Evolutionary conservation across 2,329 filamentous ascomycete genomes (phyloP).

Genomic region (Fusarium euwallaceae): DNA sequence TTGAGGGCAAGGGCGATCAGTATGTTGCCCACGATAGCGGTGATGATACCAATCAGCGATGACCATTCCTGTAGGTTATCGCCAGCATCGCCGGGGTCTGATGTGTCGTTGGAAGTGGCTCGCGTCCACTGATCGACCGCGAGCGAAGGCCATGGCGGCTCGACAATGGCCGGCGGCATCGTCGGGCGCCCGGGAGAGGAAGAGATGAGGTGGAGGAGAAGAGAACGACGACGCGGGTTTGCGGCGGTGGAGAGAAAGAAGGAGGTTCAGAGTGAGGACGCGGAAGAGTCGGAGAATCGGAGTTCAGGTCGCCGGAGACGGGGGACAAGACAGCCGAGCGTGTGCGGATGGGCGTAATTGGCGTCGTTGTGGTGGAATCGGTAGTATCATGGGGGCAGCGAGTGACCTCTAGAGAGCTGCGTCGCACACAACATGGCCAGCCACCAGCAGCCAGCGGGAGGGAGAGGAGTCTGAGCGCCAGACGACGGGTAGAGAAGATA

Average conservation of each 20-base stretch:
- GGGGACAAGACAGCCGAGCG: constrained; percentile 29
- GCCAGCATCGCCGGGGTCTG: constrained; percentile 52
- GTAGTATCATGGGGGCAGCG: constrained; percentile 43
- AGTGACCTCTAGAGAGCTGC: constrained; percentile 38
- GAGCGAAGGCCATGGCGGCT: constrained; percentile 43
- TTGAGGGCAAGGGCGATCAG: constrained; percentile 96
- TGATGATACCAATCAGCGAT: constrained; percentile 93
- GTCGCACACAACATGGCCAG: constrained; percentile 43
- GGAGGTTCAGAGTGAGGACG: constrained; percentile 10
- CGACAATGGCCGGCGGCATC: constrained; percentile 44
- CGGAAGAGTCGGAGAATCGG: constrained; percentile 17
- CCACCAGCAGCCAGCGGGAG: constrained; percentile 18
- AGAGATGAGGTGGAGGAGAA: constrained; percentile 33
- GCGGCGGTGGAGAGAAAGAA: constrained; percentile 7
- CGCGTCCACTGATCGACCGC: constrained; percentile 32
- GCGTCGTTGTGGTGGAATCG: constrained; percentile 29
- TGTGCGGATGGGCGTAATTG: constrained; percentile 26
- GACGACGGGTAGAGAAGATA: background rate
- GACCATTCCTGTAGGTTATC: constrained; percentile 80
- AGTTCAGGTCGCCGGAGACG: constrained; percentile 17
- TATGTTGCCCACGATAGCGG: constrained; percentile 91
- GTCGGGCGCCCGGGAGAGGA: constrained; percentile 36
- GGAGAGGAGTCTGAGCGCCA: background rate
- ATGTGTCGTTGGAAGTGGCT: constrained; percentile 25
- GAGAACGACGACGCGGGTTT: constrained; percentile 27